Conservation (phyloP, 2,329 filamentous ascomycete species). For the Cordyceps militaris region DNA sequence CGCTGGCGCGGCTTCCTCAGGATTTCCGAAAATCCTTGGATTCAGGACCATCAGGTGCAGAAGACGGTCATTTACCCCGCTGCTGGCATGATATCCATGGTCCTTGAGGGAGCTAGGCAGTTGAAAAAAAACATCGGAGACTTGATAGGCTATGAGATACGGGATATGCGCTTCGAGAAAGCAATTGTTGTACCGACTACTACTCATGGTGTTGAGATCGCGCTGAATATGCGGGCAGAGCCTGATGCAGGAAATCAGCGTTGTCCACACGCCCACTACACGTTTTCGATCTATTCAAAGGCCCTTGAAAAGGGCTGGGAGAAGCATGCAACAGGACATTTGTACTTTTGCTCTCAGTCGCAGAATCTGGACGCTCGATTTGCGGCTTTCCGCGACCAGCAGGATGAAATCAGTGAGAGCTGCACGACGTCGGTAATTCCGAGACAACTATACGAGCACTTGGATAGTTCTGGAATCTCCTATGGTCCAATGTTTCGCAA, state of each 20-base stretch:
- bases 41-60: conserved; percentile 44
- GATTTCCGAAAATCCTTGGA: conserved; percentile 43
- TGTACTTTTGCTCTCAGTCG: conserved; percentile 23
- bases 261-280: conserved; percentile 17
- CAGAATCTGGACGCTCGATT: conserved; percentile 18
- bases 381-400: conserved; percentile 18
- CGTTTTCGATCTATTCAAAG: conserved; percentile 43
- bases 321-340: conserved; percentile 32
- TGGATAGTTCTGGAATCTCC: conserved; percentile 44
- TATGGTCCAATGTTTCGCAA: conserved; percentile 47
- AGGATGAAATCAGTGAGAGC: conserved; percentile 18
- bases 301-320: conserved; percentile 34
- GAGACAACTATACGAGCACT: conserved; percentile 42
- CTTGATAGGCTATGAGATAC: conserved; percentile 35
- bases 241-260: not conserved
- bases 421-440: conserved; percentile 32
- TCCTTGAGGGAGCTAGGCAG: conserved; percentile 39
- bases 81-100: conserved; percentile 44
- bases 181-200: conserved; percentile 45
- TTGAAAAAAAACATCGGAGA: conserved; percentile 21
- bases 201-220: conserved; percentile 42
- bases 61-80: conserved; percentile 44
- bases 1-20: conserved; percentile 45
- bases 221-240: conserved; percentile 35
- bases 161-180: conserved; percentile 39